Conservation (phyloP, 371 early-diverging fungal species). For the Smittium culicis region DNA sequence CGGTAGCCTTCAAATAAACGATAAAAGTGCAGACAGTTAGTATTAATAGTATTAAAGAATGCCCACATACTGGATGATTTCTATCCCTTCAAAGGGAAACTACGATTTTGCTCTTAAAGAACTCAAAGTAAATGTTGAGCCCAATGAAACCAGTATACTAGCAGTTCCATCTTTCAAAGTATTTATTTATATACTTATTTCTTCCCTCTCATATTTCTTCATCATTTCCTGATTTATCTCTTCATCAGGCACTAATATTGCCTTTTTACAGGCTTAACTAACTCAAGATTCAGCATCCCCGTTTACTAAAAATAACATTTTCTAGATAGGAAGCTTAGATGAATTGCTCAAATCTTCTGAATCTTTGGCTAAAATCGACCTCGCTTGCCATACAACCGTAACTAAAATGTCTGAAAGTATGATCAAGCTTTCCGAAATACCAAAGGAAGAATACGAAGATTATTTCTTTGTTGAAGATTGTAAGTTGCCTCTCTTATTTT, state of each 20-base stretch:
- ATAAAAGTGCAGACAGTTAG: no score
- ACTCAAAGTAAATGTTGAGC: background rate
- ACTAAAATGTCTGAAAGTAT: background rate
- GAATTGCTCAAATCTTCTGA: conserved; percentile 6
- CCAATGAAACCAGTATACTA: background rate
- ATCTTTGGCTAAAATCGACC: background rate
- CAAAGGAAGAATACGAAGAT: conserved; percentile 4
- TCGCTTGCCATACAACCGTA: background rate
- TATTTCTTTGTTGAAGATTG: conserved; percentile 6
- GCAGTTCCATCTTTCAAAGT: conserved; percentile 2
- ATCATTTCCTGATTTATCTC: background rate
- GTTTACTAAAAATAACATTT: background rate
- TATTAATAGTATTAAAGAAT: conserved; percentile 1
- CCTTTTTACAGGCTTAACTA: background rate
- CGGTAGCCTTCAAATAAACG: no score
- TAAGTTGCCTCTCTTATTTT: background rate
- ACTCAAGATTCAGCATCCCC: background rate
- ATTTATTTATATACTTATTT: background rate
- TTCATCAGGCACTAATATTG: background rate
- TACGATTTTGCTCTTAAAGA: background rate
- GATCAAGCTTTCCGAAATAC: background rate
- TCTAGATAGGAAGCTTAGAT: conserved; percentile 7
- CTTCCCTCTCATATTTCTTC: background rate
- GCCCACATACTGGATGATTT: conserved; percentile 2
- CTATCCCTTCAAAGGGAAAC: conserved; percentile 3